Evolutionary conservation across 257 asterid genomes (phyloP).

Genomic region (Solanum bulbocastanum): DNA sequence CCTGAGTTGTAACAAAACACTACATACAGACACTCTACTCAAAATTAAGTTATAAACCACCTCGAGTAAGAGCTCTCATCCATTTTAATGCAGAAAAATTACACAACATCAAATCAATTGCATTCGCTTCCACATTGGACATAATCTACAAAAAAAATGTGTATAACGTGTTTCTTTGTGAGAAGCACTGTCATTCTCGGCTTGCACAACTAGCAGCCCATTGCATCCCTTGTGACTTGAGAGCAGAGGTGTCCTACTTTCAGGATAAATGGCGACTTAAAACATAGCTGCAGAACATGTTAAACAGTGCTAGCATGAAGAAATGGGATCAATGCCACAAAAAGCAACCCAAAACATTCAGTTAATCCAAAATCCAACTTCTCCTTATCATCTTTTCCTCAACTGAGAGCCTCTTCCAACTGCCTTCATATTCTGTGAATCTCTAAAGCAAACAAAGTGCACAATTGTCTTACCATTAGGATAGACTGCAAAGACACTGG

Average conservation of each 20-base stretch:
- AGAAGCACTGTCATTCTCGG: background rate
- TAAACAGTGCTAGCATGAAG: background rate
- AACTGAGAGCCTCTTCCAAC: constrained; percentile 41
- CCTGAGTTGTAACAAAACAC: background rate
- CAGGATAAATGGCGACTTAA: background rate
- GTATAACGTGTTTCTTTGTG: background rate
- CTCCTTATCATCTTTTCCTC: constrained; percentile 38
- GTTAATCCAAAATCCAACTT: background rate
- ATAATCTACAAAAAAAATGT: background rate
- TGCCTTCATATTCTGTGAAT: constrained; percentile 86
- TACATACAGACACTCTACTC: background rate
- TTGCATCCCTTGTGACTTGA: background rate
- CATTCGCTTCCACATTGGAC: background rate
- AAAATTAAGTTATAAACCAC: background rate
- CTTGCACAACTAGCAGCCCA: background rate
- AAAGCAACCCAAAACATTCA: background rate
- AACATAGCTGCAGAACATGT: background rate
- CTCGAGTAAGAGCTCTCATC: background rate
- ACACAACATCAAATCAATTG: background rate
- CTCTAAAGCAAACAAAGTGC: constrained; percentile 87
- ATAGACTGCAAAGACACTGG: constrained; percentile 89
- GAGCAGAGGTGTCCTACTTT: background rate
- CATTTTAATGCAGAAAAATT: background rate
- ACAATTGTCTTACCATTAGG: constrained; percentile 86
- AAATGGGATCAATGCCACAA: background rate